Percentiles rank a stretch among this genome's conserved stretches.
Evolutionary conservation across 768 basidiomycete species (phyloP).

Genomic region (Panaeolus cyanescens): DNA sequence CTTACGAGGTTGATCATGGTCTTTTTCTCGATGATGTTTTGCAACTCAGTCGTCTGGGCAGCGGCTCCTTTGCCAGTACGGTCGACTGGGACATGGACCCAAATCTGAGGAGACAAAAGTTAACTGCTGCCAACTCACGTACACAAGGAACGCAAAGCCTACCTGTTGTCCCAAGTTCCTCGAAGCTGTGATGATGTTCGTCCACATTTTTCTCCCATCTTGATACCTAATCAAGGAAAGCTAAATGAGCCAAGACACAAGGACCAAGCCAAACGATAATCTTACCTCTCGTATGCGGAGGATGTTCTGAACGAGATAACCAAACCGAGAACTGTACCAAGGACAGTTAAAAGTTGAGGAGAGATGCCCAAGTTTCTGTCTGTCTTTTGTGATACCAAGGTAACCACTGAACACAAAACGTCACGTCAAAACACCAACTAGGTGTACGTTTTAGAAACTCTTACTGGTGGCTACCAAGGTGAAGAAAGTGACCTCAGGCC

Average conservation of each 20-base stretch:
- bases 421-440: neutral
- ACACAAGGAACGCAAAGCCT: slow-evolving; percentile 20
- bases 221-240: slow-evolving; percentile 44
- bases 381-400: slow-evolving; percentile 52
- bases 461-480: slow-evolving; percentile 56
- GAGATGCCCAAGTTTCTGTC: slow-evolving; percentile 47
- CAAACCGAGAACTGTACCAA: slow-evolving; percentile 77
- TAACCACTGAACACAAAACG: slow-evolving; percentile 50
- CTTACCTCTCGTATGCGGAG: slow-evolving; percentile 64
- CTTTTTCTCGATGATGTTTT: slow-evolving; percentile 72
- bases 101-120: slow-evolving; percentile 39
- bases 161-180: slow-evolving; percentile 64
- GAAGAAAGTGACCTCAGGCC: slow-evolving; percentile 66
- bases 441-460: slow-evolving; percentile 8
- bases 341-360: slow-evolving; percentile 60
- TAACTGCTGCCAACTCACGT: too few relatives aligned
- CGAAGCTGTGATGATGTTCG: slow-evolving; percentile 55
- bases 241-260: neutral
- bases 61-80: slow-evolving; percentile 33
- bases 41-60: slow-evolving; percentile 29
- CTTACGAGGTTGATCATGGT: slow-evolving; percentile 70
- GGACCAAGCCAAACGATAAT: neutral
- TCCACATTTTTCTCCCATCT: slow-evolving; percentile 76
- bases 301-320: slow-evolving; percentile 76
- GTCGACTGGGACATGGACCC: slow-evolving; percentile 57